Base-by-base conservation (phyloP, 805 yeast species). In the Komagataella ulmi region DNA sequence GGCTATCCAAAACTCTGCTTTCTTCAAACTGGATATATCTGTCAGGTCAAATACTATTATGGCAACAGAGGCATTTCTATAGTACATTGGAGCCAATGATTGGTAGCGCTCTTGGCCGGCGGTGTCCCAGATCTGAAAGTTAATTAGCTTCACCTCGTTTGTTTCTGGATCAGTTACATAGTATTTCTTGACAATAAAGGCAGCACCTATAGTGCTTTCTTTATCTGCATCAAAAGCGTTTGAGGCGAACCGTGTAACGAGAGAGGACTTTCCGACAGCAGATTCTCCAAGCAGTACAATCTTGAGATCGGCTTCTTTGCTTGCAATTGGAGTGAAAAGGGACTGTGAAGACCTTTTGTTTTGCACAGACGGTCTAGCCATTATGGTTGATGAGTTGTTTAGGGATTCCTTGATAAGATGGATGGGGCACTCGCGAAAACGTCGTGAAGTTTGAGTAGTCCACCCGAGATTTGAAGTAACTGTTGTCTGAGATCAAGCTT, bases 161-260 rank as follows among this genome's bases (percentile, higher is more conserved):
- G 49, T 10, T 14, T 51, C 49, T 6, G 18, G 24, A 8, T 57
- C 57, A 24, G 60, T 53, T 45, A 79, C 56, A 8, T 71, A 71
- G 10, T 85, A 72, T 8, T 85, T 81, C 63, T 89, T 95, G 17
- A 97, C 88, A 45, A 93, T 76, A 66, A 91, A 93, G 0, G 98
- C 99, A 3, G 99, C 99, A n/a, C 99, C 99, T 52, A 93, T 93
- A 1, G 99, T 93, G 46, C 95, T 86, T 58, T 95, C 88, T 54
- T 91, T 78, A 57, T 79, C 78, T 30, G 79, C 83, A 57, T 88
- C 93, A 63, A 91, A 93, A 0, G 80, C 67, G 58, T 81, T 76
- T 55, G 70, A 71, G 46, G 78, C 90, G 59, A 90, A 88, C 50
- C 97, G 71, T 57, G 85, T 85, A 1, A 88, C 89, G 7, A 91